A percentile compares a stretch with the other conserved stretches of the same genome.
Conservation (phyloP, 1,139 yeast species). For the Nakaseomyces kungkrabaensis region DNA sequence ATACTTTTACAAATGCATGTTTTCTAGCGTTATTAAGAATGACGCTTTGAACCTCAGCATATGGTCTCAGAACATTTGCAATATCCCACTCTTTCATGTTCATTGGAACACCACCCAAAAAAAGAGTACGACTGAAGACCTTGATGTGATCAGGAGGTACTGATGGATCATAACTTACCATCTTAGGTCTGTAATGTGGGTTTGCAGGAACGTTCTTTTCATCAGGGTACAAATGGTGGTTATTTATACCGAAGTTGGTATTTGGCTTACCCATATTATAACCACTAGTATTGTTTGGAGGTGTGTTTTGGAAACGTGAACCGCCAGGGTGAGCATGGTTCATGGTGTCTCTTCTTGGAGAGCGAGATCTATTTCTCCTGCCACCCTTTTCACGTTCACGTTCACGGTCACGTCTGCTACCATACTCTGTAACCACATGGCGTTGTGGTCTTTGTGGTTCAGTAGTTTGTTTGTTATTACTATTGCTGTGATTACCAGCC, state of each 20-base stretch:
- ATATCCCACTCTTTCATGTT: conserved; percentile 69
- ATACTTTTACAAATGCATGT: conserved; percentile 95
- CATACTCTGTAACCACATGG: conserved; percentile 21
- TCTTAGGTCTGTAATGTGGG: conserved; percentile 64
- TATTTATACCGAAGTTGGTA: conserved; percentile 20
- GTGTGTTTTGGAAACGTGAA: conserved; percentile 3
- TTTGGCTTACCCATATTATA: conserved; percentile 10
- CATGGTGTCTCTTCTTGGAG: conserved; percentile 15
- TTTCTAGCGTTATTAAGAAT: conserved; percentile 80
- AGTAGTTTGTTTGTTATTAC: not conserved
- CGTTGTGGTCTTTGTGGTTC: conserved; percentile 5
- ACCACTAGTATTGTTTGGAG: conserved; percentile 2
- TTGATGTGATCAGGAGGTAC: conserved; percentile 75
- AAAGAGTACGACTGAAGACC: conserved; percentile 80
- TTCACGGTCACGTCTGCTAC: conserved; percentile 28
- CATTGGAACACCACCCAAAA: conserved; percentile 87
- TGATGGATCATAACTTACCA: conserved; percentile 56
- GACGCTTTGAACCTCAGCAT: conserved; percentile 88
- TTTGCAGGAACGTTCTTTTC: conserved; percentile 61
- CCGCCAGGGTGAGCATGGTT: not conserved
- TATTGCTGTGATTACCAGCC: not conserved
- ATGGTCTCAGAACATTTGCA: conserved; percentile 63
- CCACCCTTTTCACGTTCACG: conserved; percentile 18
- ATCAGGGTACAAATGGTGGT: conserved; percentile 33
- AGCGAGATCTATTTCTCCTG: conserved; percentile 31